Evolutionary conservation across 2,329 filamentous ascomycete species (phyloP).

Genomic region (Apiospora aurea): DNA sequence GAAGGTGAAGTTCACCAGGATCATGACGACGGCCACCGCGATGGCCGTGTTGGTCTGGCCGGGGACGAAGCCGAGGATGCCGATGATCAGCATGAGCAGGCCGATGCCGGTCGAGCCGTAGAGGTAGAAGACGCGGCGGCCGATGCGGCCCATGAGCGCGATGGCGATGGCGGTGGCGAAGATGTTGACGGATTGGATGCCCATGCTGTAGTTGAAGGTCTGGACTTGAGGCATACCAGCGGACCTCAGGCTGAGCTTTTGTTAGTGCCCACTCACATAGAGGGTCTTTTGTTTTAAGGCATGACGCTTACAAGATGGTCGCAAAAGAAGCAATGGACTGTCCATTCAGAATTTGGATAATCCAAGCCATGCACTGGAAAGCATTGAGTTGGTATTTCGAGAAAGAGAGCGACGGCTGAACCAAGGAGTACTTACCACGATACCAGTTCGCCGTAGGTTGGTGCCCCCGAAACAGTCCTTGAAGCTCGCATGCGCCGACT

Average conservation of each 20-base stretch:
- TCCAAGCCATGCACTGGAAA: slow-evolving; percentile 36
- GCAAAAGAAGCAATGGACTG: slow-evolving; percentile 71
- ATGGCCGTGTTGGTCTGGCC: slow-evolving; percentile 49
- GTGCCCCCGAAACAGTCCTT: slow-evolving; percentile 57
- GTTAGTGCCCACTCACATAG: neutral
- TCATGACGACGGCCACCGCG: slow-evolving; percentile 57
- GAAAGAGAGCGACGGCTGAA: neutral
- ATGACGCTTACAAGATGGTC: slow-evolving; percentile 55
- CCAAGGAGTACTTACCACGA: slow-evolving; percentile 64
- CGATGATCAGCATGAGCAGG: slow-evolving; percentile 54
- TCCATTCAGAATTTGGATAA: slow-evolving; percentile 68
- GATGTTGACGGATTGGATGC: slow-evolving; percentile 56
- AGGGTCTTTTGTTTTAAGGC: rapidly evolving
- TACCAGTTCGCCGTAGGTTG: slow-evolving; percentile 61
- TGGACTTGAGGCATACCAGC: slow-evolving; percentile 57
- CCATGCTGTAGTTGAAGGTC: slow-evolving; percentile 64
- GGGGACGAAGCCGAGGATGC: slow-evolving; percentile 54
- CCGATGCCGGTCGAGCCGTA: slow-evolving; percentile 52
- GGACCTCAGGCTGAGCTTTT: slow-evolving; percentile 53
- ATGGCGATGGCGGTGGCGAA: slow-evolving; percentile 62
- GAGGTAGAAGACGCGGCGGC: slow-evolving; percentile 59
- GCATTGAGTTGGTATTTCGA: neutral
- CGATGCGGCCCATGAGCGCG: slow-evolving; percentile 55
- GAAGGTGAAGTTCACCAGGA: slow-evolving; percentile 60
- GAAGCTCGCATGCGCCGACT: slow-evolving; percentile 56